Conservation (phyloP, 148 eudicot species). For the Selenicereus undatus region DNA sequence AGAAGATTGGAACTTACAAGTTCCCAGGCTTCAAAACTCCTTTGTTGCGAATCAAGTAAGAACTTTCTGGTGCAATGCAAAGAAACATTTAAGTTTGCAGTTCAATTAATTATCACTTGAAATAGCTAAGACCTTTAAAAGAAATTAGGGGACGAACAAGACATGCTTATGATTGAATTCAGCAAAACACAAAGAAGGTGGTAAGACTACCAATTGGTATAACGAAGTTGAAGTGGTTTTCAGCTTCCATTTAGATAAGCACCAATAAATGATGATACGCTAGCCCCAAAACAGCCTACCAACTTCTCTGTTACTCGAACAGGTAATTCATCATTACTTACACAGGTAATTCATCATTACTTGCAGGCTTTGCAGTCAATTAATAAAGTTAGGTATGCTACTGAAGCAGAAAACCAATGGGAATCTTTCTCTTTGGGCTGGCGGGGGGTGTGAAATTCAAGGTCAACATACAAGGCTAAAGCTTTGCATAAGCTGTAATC, state of each 20-base stretch:
- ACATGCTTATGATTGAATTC: background rate
- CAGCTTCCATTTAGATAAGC: background rate
- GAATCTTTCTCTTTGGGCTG: background rate
- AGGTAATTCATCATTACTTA: background rate
- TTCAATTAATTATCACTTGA: background rate
- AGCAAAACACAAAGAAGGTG: background rate
- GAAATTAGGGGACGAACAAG: background rate
- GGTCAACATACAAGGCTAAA: no score
- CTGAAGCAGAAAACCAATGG: background rate
- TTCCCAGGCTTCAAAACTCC: conserved; percentile 79
- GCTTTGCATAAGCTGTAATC: no score
- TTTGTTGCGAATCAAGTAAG: conserved; percentile 34
- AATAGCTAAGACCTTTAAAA: background rate
- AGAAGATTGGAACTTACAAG: conserved; percentile 45
- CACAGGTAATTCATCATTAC: background rate
- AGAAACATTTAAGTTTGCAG: background rate
- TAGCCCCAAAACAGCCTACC: background rate
- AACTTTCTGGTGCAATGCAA: conserved; percentile 47
- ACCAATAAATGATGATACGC: background rate
- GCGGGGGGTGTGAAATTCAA: no score
- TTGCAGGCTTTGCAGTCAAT: background rate
- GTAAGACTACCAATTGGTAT: background rate
- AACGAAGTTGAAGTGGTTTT: background rate
- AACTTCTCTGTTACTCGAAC: background rate
- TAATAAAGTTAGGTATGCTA: background rate